A percentile compares a stretch with the other conserved stretches of the same genome.
Conservation (phyloP, 2,329 filamentous ascomycete species). For the Exserohilum turcica region DNA sequence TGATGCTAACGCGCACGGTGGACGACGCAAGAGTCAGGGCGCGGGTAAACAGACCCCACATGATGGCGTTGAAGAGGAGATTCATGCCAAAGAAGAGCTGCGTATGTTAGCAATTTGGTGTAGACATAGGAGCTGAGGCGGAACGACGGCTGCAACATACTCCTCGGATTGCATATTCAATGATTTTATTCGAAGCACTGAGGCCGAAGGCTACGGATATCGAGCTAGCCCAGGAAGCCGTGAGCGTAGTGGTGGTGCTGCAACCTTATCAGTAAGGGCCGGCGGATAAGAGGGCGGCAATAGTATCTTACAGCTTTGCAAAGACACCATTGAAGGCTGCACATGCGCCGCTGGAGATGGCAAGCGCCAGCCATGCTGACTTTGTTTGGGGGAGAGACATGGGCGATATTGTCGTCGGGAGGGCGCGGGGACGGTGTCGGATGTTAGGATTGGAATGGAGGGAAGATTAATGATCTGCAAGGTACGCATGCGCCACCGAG, state of each 20-base stretch:
- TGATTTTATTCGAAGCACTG: slow-evolving; percentile 51
- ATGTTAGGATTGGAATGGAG: slow-evolving; percentile 1
- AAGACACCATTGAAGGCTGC: slow-evolving; percentile 83
- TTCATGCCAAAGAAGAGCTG: slow-evolving; percentile 78
- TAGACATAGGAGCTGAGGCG: background rate
- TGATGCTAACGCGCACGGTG: slow-evolving; percentile 78
- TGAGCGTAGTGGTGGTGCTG: slow-evolving; percentile 66
- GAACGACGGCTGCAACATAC: slow-evolving; percentile 47
- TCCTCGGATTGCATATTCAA: slow-evolving; percentile 58
- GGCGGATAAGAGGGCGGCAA: background rate
- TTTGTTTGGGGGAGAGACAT: slow-evolving; percentile 35
- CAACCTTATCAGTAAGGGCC: slow-evolving; percentile 12
- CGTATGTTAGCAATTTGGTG: slow-evolving; percentile 4
- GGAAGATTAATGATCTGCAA: slow-evolving; percentile 19
- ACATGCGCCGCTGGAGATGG: slow-evolving; percentile 75
- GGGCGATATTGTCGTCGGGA: background rate
- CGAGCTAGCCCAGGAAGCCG: slow-evolving; percentile 57
- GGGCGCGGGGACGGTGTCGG: slow-evolving; percentile 3
- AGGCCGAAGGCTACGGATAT: slow-evolving; percentile 57
- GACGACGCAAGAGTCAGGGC: slow-evolving; percentile 75
- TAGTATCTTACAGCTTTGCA: slow-evolving; percentile 70
- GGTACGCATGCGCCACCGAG: slow-evolving; percentile 23
- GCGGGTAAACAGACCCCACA: slow-evolving; percentile 84
- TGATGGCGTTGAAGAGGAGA: slow-evolving; percentile 75
- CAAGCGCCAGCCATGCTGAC: slow-evolving; percentile 63